Percentiles rank a stretch among this genome's conserved stretches.
phyloP scores from a whole-genome alignment of 2,329 filamentous ascomycete species.

The Emydomyces testavorans region DNA sequence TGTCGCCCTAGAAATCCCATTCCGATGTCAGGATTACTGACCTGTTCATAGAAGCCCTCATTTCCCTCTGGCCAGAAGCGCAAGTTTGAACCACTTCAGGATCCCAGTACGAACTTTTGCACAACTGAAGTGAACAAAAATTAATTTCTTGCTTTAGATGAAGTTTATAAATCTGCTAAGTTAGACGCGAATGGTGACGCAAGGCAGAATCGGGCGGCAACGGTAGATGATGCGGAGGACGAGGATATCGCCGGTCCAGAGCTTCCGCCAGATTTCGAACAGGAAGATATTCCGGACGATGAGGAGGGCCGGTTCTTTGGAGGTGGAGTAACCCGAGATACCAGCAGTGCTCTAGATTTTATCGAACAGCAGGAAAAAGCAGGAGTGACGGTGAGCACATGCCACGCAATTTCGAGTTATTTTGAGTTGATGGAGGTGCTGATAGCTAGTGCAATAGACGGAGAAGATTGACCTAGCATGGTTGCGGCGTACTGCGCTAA shows the following conservation, averaged over 20 bases:
- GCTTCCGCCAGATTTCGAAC: constrained; percentile 46
- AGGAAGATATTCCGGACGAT: constrained; percentile 56
- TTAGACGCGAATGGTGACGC: constrained; percentile 40
- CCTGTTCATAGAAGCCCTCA: constrained; percentile 36
- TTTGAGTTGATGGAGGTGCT: constrained; percentile 15
- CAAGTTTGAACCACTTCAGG: constrained; percentile 46
- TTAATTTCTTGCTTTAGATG: constrained; percentile 28
- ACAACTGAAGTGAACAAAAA: background rate
- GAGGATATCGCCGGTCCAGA: constrained; percentile 44
- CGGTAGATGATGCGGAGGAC: constrained; percentile 40
- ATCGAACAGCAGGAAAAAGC: constrained; percentile 58
- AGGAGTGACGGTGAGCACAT: constrained; percentile 32
- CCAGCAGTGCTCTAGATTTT: constrained; percentile 76
- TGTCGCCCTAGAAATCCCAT: background rate
- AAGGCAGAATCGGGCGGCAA: constrained; percentile 36
- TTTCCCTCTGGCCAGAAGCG: constrained; percentile 42
- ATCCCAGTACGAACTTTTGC: constrained; percentile 35
- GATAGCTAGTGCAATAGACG: constrained; percentile 28
- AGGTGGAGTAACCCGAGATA: constrained; percentile 70
- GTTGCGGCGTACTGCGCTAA: constrained; percentile 68
- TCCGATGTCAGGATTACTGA: constrained; percentile 15
- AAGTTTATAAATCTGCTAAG: constrained; percentile 51
- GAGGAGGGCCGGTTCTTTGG: constrained; percentile 95
- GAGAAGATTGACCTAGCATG: constrained; percentile 76
- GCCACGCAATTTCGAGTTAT: background rate